phyloP scores from a whole-genome alignment of 352 stramenopile species.

The Pythium dissimile region DNA sequence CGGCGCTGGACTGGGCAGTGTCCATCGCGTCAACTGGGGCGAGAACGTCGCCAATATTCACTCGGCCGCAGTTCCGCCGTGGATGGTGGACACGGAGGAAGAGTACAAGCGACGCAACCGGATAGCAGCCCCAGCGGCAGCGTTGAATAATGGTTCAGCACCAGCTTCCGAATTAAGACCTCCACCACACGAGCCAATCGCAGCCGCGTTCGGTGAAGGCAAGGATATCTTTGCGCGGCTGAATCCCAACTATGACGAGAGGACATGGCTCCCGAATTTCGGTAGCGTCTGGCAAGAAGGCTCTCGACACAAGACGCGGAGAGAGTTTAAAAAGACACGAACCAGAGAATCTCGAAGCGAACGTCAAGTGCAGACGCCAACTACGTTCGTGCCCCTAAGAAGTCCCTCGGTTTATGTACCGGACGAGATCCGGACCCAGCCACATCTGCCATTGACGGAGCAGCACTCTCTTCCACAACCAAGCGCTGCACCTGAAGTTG shows the following conservation, averaged over 20 bases:
- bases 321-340: conserved; percentile 37
- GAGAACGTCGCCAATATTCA: conserved; percentile 56
- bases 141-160: no score
- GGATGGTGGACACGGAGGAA: conserved; percentile 67
- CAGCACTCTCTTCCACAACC: no score
- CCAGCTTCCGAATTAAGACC: neutral
- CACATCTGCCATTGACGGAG: no score
- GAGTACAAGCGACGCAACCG: conserved; percentile 65
- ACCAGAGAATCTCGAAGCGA: neutral
- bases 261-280: conserved; percentile 75
- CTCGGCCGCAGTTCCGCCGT: conserved; percentile 58
- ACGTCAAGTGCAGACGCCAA: neutral
- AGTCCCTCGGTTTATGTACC: no score
- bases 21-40: conserved; percentile 40
- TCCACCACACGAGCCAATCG: neutral
- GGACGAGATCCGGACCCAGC: no score
- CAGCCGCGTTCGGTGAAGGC: neutral
- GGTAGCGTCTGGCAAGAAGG: conserved; percentile 74
- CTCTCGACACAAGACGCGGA: conserved; percentile 51
- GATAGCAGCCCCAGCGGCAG: neutral
- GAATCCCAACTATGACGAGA: conserved; percentile 26
- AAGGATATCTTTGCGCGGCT: conserved; percentile 33
- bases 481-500: no score
- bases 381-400: neutral
- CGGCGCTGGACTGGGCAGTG: conserved; percentile 38